Percentiles rank a stretch among this genome's conserved stretches.
phyloP scores from a whole-genome alignment of 2,329 filamentous ascomycete species.

The Raffaelea albimanens region DNA sequence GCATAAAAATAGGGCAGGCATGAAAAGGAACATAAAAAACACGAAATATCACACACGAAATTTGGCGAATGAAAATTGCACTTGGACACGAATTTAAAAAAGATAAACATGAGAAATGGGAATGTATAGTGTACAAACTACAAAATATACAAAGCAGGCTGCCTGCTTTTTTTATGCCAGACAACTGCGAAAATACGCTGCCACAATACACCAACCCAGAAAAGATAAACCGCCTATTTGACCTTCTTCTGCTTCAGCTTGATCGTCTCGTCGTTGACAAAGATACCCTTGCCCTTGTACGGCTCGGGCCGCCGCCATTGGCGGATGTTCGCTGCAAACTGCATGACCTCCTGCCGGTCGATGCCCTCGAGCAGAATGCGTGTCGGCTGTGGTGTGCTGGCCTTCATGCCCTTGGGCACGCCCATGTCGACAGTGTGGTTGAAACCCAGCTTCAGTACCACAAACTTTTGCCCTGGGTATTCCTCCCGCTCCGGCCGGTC shows the following conservation, averaged over 20 bases:
- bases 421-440: constrained; percentile 90
- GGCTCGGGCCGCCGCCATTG: constrained; percentile 88
- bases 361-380: constrained; percentile 82
- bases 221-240: constrained; percentile 46
- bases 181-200: neutral
- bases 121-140: constrained; percentile 1
- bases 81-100: too few relatives aligned
- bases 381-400: constrained; percentile 82
- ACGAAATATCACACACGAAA: too few relatives aligned
- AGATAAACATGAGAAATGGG: neutral
- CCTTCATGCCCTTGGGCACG: constrained; percentile 73
- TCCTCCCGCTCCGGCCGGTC: constrained; percentile 61
- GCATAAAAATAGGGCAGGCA: neutral
- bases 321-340: constrained; percentile 82
- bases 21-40: neutral
- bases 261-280: constrained; percentile 95
- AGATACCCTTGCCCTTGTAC: constrained; percentile 99
- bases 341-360: constrained; percentile 78
- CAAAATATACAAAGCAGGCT: neutral
- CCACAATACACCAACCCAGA: neutral
- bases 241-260: constrained; percentile 98
- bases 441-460: constrained; percentile 91
- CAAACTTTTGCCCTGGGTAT: constrained; percentile 77
- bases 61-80: too few relatives aligned
- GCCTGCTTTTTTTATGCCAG: too few relatives aligned